Conservation (phyloP, 371 early-diverging fungal species). For the Thermomucor indicae-seudaticae region DNA sequence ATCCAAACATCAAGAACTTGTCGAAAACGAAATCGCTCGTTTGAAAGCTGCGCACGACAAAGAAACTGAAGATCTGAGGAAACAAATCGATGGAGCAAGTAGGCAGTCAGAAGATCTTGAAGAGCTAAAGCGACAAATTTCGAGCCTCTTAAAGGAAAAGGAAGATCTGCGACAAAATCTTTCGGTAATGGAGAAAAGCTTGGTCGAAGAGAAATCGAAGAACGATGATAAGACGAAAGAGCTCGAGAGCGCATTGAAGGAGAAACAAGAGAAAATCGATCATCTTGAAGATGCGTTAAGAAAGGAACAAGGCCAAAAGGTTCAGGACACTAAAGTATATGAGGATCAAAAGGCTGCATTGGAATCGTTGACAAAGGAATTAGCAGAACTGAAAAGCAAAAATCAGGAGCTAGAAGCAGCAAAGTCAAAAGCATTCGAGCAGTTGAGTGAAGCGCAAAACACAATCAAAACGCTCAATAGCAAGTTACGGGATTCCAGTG, state of each 20-base stretch:
- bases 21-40: too few relatives aligned
- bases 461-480: conserved; percentile 24
- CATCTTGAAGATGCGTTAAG: too few relatives aligned
- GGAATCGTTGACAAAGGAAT: conserved; percentile 12
- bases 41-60: too few relatives aligned
- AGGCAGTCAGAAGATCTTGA: neutral
- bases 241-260: too few relatives aligned
- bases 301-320: too few relatives aligned
- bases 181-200: neutral
- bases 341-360: too few relatives aligned
- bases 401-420: conserved; percentile 19
- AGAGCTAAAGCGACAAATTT: neutral
- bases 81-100: too few relatives aligned
- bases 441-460: conserved; percentile 32
- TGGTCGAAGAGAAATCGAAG: too few relatives aligned
- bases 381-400: conserved; percentile 17
- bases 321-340: too few relatives aligned
- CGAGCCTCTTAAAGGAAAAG: neutral
- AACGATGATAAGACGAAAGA: neutral
- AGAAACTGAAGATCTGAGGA: too few relatives aligned
- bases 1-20: too few relatives aligned
- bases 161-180: neutral
- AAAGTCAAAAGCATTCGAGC: conserved; percentile 26
- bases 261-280: too few relatives aligned
- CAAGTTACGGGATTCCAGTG: conserved; percentile 48